phyloP scores from a whole-genome alignment of 495 filamentous ascomycete species.

The Aspergillus hancockii region DNA sequence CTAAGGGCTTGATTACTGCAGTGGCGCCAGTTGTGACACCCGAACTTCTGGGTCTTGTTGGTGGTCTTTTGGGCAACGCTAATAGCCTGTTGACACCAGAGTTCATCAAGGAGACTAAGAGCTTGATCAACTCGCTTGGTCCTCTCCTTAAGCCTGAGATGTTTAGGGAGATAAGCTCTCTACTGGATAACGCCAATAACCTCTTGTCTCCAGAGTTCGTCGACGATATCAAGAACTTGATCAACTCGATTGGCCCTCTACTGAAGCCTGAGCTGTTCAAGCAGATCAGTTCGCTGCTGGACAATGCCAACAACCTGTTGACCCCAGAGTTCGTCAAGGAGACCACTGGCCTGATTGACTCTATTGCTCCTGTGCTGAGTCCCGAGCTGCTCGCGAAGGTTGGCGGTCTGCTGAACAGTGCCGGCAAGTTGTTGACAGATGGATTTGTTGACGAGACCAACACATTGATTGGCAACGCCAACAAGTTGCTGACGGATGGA shows the following conservation, averaged over 20 bases:
- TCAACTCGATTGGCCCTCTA: slow-evolving; percentile 35
- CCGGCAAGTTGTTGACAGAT: slow-evolving; percentile 36
- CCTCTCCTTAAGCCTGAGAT: slow-evolving; percentile 39
- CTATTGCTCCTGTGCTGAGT: slow-evolving; percentile 35
- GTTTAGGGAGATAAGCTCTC: slow-evolving; percentile 33
- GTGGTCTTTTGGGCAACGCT: slow-evolving; percentile 43
- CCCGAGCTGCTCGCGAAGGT: slow-evolving; percentile 36
- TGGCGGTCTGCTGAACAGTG: slow-evolving; percentile 34
- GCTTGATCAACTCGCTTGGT: slow-evolving; percentile 17
- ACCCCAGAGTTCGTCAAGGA: slow-evolving; percentile 36
- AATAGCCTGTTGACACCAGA: slow-evolving; percentile 39
- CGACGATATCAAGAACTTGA: slow-evolving; percentile 30
- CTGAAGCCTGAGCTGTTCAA: slow-evolving; percentile 29
- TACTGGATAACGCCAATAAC: slow-evolving; percentile 37
- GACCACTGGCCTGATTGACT: slow-evolving; percentile 28
- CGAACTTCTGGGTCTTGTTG: slow-evolving; percentile 39
- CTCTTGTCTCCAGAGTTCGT: slow-evolving; percentile 40
- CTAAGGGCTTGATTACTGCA: slow-evolving; percentile 39
- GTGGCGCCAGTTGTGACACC: slow-evolving; percentile 38
- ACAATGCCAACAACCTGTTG: slow-evolving; percentile 30
- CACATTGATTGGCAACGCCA: slow-evolving; percentile 32
- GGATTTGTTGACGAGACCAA: slow-evolving; percentile 42
- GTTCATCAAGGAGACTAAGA: slow-evolving; percentile 44
- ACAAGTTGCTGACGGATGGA: slow-evolving; percentile 39
- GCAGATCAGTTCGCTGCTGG: slow-evolving; percentile 29